Base-by-base conservation (phyloP, 2,329 filamentous ascomycete genomes). In the Corynespora cassiicola region DNA sequence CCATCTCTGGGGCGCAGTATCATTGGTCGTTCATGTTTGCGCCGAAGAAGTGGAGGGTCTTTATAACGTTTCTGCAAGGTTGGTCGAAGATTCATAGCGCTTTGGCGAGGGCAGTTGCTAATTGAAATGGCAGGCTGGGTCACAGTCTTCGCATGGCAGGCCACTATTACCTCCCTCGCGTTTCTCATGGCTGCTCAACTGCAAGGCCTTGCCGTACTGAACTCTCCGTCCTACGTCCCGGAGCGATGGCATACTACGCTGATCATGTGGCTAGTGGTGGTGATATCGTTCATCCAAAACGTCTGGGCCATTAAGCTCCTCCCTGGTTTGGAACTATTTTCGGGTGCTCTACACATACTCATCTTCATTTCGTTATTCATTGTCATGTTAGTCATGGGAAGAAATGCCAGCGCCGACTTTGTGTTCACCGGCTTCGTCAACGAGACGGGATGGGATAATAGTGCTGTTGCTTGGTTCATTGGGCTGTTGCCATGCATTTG, bases 221-320 rank as follows among this genome's bases (percentile, higher is more conserved):
- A 69, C 45, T 30, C 69, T 41, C 42, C 58, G 2, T 31, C 25
- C 16, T 73, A 73, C 48, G 40, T 54, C 7, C 50, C 61, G 10
- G 39, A 68, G 15, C 48, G 57, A n/a, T 74, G 70, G 69, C 71
- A 74, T 20, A 61, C 57, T 3, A 69, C 65, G 1, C 47, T 73
- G 19, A 52, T 74, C 6, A 68, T 67, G 51, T 69, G 62, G 50
- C 65, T 54, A 3, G 47, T 68, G 8, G 48, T 70, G 9, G 21
- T 52, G 21, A 36, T 70, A 31, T 54, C 55, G 9, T 62, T 68
- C 36, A 56, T 65, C 12, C 42, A 65, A 39, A 72, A 71, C 37
- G 56, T 63, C 12, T 66, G 43, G 29, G 56, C 46, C 20, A 63
- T 62, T 22, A 59, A 48, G 22, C 35, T 66, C 12, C 36, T 71